Evolutionary conservation across 73 alveolate species (phyloP).

Genomic region (Tetrahymena malaccensis): DNA sequence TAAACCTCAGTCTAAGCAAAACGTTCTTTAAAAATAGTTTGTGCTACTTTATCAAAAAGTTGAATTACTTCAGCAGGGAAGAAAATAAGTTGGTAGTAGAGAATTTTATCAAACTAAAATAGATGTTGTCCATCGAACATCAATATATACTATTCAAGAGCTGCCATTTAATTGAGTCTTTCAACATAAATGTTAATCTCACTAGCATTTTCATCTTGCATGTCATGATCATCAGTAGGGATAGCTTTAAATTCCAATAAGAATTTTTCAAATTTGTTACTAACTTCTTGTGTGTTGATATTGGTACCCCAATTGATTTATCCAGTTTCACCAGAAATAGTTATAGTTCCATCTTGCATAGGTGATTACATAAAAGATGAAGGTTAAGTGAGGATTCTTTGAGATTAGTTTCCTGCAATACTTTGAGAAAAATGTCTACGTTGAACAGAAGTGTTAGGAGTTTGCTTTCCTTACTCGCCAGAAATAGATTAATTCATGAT

Average conservation of each 20-base stretch:
- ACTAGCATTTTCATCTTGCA: background rate
- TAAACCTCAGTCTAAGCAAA: conserved; percentile 3
- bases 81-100: conserved; percentile 74
- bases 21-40: conserved; percentile 60
- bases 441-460: background rate
- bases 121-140: conserved; percentile 87
- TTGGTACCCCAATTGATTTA: conserved; percentile 92
- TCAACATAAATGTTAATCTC: conserved; percentile 58
- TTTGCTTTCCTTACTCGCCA: background rate
- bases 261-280: conserved; percentile 70
- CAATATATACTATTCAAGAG: conserved; percentile 64
- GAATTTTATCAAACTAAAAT: conserved; percentile 56
- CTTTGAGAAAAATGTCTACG: background rate
- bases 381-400: background rate
- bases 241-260: conserved; percentile 46
- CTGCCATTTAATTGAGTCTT: conserved; percentile 57
- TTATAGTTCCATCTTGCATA: background rate
- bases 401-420: background rate
- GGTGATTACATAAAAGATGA: background rate
- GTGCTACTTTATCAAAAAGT: conserved; percentile 80
- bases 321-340: conserved; percentile 6
- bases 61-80: conserved; percentile 93
- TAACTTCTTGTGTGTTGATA: conserved; percentile 69
- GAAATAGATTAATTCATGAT: background rate
- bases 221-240: conserved; percentile 9